Evolutionary conservation across 208 protist species (phyloP).

Genomic region (Herpetomonas tarakana): DNA sequence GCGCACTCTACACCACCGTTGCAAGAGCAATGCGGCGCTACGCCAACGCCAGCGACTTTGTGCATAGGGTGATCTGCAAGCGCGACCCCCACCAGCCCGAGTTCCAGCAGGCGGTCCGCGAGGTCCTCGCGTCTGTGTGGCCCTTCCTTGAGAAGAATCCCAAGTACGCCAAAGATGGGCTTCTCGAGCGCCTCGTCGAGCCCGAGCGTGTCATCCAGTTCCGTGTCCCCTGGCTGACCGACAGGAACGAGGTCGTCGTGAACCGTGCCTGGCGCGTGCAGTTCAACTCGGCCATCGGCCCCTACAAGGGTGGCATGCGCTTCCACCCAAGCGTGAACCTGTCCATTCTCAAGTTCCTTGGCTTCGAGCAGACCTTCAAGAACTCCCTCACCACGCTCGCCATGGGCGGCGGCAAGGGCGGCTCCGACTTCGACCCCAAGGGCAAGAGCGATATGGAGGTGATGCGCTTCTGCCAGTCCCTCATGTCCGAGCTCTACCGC

Average conservation of each 20-base stretch:
- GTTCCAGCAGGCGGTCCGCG: constrained; percentile 85
- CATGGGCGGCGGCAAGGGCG: constrained; percentile 93
- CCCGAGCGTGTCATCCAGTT: constrained; percentile 89
- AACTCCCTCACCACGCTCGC: constrained; percentile 92
- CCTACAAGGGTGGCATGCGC: constrained; percentile 93
- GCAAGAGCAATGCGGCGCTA: constrained; percentile 18
- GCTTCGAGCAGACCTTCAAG: constrained; percentile 96
- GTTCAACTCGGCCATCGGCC: constrained; percentile 92
- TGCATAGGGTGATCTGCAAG: constrained; percentile 31
- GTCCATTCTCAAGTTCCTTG: constrained; percentile 94
- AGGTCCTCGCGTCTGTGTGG: constrained; percentile 81
- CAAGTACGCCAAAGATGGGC: constrained; percentile 51
- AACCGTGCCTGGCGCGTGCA: constrained; percentile 93
- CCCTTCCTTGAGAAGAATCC: constrained; percentile 83
- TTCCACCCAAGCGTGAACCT: constrained; percentile 87
- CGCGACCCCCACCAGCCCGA: constrained; percentile 82
- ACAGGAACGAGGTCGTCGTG: constrained; percentile 74
- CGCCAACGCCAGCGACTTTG: constrained; percentile 51
- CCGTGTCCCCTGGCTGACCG: constrained; percentile 92
- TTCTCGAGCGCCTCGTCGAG: constrained; percentile 85
- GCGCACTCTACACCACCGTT: no score
- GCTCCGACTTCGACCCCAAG: constrained; percentile 94
- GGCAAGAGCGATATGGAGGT: constrained; percentile 91
- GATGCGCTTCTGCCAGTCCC: constrained; percentile 93
- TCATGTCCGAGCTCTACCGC: constrained; percentile 84